A percentile compares a stretch with the other conserved stretches of the same genome.
These are phyloP conservation scores for Boletus rubropictus DNA, from an alignment of 768 basidiomycete species.

Conservation along the genomic window DNA sequence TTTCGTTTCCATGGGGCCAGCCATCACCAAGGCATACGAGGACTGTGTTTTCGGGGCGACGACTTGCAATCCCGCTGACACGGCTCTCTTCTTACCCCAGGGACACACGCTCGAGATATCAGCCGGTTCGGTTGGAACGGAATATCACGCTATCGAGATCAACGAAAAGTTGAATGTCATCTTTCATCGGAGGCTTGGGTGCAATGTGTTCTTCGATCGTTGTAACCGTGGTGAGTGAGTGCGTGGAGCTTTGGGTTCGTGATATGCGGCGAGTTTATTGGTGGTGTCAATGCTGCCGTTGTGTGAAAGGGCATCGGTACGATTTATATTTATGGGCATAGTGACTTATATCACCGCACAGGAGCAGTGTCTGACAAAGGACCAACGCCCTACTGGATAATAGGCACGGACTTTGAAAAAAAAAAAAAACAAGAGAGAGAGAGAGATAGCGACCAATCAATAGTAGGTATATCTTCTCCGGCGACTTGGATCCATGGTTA, in stretches of 20 bases:
- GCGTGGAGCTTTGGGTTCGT: neutral
- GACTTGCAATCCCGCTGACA: neutral
- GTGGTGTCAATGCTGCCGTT: neutral
- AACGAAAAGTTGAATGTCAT: slow-evolving; percentile 2
- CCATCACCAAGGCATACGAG: slow-evolving; percentile 1
- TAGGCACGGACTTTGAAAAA: too few species aligned
- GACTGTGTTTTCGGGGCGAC: neutral
- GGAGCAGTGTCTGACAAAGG: too few species aligned
- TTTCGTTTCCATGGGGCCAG: neutral
- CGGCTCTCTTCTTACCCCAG: slow-evolving; percentile 8
- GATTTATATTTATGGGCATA: slow-evolving; percentile 10
- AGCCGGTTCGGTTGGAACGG: neutral
- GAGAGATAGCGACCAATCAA: neutral
- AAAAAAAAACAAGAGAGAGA: too few species aligned
- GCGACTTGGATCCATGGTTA: neutral
- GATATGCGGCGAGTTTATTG: neutral
- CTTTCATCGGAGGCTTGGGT: neutral
- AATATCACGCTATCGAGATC: slow-evolving; percentile 1
- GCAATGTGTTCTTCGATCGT: slow-evolving; percentile 4
- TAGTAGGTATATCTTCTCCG: neutral
- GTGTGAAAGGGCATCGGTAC: slow-evolving; percentile 5
- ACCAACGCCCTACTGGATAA: too few species aligned
- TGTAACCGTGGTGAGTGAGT: slow-evolving; percentile 3
- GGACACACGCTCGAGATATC: slow-evolving; percentile 1
- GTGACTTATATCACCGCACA: neutral